These are phyloP conservation scores for Cymbopogon flexuosus DNA, from an alignment of 202 grass and related monocot species.

Conservation along the genomic window DNA sequence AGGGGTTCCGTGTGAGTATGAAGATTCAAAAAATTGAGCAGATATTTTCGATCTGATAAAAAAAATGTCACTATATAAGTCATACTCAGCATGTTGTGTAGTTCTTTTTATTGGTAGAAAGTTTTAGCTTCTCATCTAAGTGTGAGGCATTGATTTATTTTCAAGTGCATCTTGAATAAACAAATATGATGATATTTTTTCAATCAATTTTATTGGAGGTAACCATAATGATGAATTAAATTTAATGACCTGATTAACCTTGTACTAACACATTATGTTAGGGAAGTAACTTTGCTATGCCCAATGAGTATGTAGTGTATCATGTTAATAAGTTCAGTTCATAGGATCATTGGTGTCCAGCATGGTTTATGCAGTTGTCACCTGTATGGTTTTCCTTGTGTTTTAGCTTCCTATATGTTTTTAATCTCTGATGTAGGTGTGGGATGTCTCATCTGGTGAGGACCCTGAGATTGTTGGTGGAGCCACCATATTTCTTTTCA, in stretches of 20 bases:
- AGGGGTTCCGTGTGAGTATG: background rate
- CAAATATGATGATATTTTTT: background rate
- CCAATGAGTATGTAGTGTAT: background rate
- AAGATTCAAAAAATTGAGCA: background rate
- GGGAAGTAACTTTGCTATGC: background rate
- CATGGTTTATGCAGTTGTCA: background rate
- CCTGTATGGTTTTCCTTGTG: background rate
- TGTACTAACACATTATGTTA: background rate
- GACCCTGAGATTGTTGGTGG: conserved; percentile 50
- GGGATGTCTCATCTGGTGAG: conserved; percentile 66
- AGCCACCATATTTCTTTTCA: conserved; percentile 80
- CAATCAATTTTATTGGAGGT: background rate
- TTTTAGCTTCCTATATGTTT: conserved; percentile 3
- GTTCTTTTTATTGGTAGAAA: conserved; percentile 13
- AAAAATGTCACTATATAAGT: background rate
- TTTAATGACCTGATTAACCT: background rate
- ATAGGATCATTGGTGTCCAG: background rate
- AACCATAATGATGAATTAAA: background rate
- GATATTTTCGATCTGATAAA: background rate
- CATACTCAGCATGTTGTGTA: background rate
- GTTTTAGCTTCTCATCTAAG: background rate
- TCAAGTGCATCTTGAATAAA: background rate
- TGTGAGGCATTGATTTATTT: background rate
- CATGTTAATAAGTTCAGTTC: background rate
- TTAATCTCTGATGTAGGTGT: conserved; percentile 48